Evolutionary conservation across 2,329 filamentous ascomycete species (phyloP).

Genomic region (Penicillium occitanis): DNA sequence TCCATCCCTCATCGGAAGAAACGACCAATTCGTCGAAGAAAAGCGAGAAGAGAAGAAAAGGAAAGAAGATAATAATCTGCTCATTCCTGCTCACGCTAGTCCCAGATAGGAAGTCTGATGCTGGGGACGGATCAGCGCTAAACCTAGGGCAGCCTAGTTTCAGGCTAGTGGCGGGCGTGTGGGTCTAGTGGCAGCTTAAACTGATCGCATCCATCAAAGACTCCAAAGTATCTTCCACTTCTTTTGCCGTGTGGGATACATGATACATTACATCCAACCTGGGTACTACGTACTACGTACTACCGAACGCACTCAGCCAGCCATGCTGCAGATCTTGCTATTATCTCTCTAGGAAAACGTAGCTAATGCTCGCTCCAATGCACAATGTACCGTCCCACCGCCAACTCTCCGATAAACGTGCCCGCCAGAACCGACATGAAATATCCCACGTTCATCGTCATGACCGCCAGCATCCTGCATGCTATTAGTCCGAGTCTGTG

Average conservation of each 20-base stretch:
- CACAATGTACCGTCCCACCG: slow-evolving; percentile 67
- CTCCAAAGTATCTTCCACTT: too few relatives aligned
- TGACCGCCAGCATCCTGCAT: slow-evolving; percentile 82
- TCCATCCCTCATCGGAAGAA: background rate
- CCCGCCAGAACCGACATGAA: slow-evolving; percentile 76
- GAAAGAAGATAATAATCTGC: slow-evolving; percentile 28
- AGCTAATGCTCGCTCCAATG: slow-evolving; percentile 51
- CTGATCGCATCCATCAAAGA: background rate
- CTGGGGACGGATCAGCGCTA: background rate
- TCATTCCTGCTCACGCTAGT: slow-evolving; percentile 32
- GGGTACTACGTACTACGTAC: too few relatives aligned
- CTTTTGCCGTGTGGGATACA: too few relatives aligned
- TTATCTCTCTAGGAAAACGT: background rate
- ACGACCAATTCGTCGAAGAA: background rate
- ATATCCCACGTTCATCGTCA: slow-evolving; percentile 85
- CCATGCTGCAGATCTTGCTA: background rate
- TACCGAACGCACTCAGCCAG: background rate
- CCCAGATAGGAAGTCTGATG: background rate
- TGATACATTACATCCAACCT: too few relatives aligned
- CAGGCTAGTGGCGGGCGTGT: background rate
- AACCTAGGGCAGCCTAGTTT: background rate
- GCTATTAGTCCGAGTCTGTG: background rate
- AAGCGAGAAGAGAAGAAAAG: background rate
- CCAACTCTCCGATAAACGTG: slow-evolving; percentile 81
- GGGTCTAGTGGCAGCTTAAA: background rate